phyloP scores from a whole-genome alignment of 176 grass and related monocot genomes.

The Cenchrus americanus region DNA sequence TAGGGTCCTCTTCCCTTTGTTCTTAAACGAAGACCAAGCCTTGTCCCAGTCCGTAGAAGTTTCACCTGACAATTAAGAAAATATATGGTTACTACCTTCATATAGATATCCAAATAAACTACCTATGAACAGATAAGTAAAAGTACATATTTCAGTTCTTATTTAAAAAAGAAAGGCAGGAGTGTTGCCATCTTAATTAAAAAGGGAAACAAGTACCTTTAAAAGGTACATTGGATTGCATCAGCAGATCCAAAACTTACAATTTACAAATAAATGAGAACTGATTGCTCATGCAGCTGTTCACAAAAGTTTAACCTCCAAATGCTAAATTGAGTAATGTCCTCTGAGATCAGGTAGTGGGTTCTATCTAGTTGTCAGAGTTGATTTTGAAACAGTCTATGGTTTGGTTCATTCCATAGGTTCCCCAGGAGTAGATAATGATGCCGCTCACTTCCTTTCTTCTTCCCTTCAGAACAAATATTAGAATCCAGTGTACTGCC shows the following conservation, averaged over 20 bases:
- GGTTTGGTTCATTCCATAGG: not conserved
- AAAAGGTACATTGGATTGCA: not conserved
- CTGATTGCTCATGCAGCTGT: not conserved
- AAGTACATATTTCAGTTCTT: not conserved
- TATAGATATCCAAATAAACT: not conserved
- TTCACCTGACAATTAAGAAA: constrained; percentile 59
- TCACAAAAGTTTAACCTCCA: not conserved
- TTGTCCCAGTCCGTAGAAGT: constrained; percentile 90
- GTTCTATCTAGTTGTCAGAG: not conserved
- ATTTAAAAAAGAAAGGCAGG: not conserved
- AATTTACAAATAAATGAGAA: not conserved
- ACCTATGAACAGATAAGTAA: not conserved
- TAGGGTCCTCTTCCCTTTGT: constrained; percentile 74
- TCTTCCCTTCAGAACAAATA: not conserved
- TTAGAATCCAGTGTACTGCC: constrained; percentile 5
- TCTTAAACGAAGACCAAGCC: constrained; percentile 79
- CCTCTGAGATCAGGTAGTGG: not conserved
- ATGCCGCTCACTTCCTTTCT: not conserved
- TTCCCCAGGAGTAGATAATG: not conserved
- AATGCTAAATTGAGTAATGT: not conserved
- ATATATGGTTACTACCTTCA: not conserved
- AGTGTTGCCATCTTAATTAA: not conserved
- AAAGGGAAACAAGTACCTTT: not conserved
- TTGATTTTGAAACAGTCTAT: not conserved
- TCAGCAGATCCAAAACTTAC: not conserved